Evolutionary conservation across 352 stramenopile species (phyloP), one percentile per base, ranked within the genome.

Genomic region (Globisporangium recalcitrans): DNA sequence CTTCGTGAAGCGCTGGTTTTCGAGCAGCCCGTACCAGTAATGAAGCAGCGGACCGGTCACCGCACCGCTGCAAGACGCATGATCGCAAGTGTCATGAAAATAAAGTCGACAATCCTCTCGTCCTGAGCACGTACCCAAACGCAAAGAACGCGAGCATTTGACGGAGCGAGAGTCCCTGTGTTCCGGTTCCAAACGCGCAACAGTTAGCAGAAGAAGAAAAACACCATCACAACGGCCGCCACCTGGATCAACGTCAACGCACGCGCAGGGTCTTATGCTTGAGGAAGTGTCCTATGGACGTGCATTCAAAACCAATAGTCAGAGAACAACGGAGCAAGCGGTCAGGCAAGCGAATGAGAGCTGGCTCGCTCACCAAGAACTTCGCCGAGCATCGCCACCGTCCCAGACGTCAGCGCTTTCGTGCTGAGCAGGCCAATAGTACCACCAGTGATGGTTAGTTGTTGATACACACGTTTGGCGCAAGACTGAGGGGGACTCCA

Each of bases 121-220:
- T 56, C n/a, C 7, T 4, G 36, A 31, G 21, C 2, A n/a, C 55
- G 8, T 63, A 91, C 82, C 82, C 80, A 27, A 88, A 91, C 3
- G 70, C 49, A 52, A 87, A 87, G 69, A 91, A 91, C 1, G 80
- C 80, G 19, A 90, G 59, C 69, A 88, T 74, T 68, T 89, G 82
- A 19, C 78, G 78, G 16, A 67, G 68, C n/a, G 73, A 87, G 1
- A 91, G 70, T 22, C 80, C 74, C 78, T 90, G 58, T 29, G 29
- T 21, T 29, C 11, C 21, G 1, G 19, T 57, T 32, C 13, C 26
- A 14, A 27, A 51, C 34, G 54, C 27, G 34, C 36, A 29, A 8
- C 9, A 51, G 36, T 60, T 16, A 60, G 53, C 22, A 8, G 34
- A 26, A 21, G 14, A 36, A 19, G 11, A 26, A 2, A 40, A 27